Base-by-base conservation (phyloP, 1,284 basidiomycete genomes). In the Cystobasidium sp. region DNA sequence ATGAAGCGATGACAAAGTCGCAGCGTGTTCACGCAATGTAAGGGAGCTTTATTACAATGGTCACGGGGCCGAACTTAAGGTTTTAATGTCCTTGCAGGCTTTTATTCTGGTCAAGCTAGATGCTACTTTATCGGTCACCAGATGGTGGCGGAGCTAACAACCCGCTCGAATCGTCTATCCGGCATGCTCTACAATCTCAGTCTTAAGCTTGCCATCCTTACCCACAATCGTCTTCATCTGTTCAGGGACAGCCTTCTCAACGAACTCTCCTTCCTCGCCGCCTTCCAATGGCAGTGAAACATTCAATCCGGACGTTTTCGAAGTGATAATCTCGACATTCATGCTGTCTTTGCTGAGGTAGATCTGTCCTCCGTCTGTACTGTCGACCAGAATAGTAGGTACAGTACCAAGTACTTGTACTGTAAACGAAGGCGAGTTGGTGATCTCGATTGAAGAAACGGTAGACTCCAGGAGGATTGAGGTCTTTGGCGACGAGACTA, bases 251-350 rank as follows among this genome's bases (percentile, higher is more conserved):
- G 96, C 88, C 78, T 89, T 89, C 83, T 99, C 97, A 76, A 88
- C 88, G 80, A 94, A 97, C 66, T 96, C 87, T 12, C 95, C 97
- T 80, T 94, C 97, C 64, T 96, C 87, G 10, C 95, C 96, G 14
- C 95, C 92, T 81, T 96, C 94, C 1, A 91, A 89, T 0, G 96
- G 96, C 58, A 99, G 82, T 79, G 88, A 93, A 75, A 99, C 87
- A 83, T 99, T 99, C 83, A 99, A 91, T 43, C 90, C 88, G 80
- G 92, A 94, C 83, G 94, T 97, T 85, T 99, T 98, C 74, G 93
- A 90, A 0, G 95, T 96, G 61, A 94, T 91, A 80, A 99, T 93
- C 84, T 98, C 96, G 2, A 88, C 87, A 59, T 84, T 83, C 69
- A 97, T 85, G 78, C 91, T 91, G 43, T 87, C 88, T 82, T 91